Conservation (phyloP, 2,329 filamentous ascomycete genomes). For the Aspergillus eucalypticola region DNA sequence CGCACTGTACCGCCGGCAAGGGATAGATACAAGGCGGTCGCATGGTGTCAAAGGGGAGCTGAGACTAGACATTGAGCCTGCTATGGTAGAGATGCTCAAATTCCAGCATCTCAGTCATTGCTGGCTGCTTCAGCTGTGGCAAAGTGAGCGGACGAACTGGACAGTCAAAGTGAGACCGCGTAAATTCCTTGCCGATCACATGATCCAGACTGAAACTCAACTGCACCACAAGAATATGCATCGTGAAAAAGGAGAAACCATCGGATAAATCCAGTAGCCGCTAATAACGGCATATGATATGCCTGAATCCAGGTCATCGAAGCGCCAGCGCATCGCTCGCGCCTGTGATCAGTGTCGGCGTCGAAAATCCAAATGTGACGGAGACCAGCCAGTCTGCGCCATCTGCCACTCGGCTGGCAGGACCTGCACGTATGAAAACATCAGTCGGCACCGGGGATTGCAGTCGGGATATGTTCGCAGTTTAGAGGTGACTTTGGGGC, state of each 20-base stretch:
- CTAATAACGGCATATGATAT: neutral
- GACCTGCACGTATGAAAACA: conserved; percentile 22
- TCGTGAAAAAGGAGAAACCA: too few relatives aligned
- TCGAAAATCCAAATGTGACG: conserved; percentile 69
- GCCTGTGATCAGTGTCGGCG: conserved; percentile 65
- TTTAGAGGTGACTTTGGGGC: conserved; percentile 66
- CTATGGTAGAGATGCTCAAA: too few relatives aligned
- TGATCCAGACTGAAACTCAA: neutral
- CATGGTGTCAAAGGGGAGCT: neutral
- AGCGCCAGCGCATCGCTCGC: conserved; percentile 44
- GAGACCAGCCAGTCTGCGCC: conserved; percentile 63
- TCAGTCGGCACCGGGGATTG: conserved; percentile 58
- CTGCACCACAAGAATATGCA: neutral
- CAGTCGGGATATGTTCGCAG: conserved; percentile 74
- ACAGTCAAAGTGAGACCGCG: neutral
- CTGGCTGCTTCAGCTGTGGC: too few relatives aligned
- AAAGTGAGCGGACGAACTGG: neutral
- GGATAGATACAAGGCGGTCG: neutral
- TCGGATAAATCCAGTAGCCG: neutral
- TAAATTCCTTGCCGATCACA: conserved; percentile 1
- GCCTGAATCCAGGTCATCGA: neutral
- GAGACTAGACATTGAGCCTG: neutral
- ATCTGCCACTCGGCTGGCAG: conserved; percentile 51
- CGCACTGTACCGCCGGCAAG: conserved; percentile 13
- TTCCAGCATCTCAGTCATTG: too few relatives aligned